phyloP scores from a whole-genome alignment of 352 stramenopile species.

The Phytophthora constricta region DNA sequence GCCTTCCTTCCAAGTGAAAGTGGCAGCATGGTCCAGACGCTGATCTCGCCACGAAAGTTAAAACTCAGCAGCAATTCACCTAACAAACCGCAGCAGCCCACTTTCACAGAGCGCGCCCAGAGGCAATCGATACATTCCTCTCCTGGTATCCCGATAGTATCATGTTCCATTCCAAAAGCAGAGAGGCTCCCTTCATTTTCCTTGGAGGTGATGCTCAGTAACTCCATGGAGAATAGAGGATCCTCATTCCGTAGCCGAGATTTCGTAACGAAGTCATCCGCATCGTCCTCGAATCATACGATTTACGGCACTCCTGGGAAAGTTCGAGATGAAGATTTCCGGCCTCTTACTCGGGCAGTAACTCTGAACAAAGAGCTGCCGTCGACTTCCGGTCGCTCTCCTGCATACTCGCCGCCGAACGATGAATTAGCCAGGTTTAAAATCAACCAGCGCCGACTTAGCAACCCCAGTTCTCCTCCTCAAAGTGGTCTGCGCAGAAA shows the following conservation, averaged over 20 bases:
- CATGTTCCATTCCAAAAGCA: constrained; percentile 18
- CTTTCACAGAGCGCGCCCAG: constrained; percentile 9
- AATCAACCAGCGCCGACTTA: constrained; percentile 28
- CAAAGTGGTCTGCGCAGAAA: constrained; percentile 34
- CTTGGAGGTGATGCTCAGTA: constrained; percentile 29
- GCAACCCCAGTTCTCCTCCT: constrained; percentile 33
- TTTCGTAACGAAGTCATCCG: constrained; percentile 5
- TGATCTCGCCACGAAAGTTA: constrained; percentile 46
- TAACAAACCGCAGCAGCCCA: constrained; percentile 7
- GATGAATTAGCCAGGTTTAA: constrained; percentile 15
- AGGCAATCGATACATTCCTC: background rate
- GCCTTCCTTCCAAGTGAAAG: constrained; percentile 32
- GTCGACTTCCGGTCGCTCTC: constrained; percentile 15
- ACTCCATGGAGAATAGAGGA: constrained; percentile 23
- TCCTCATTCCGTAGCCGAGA: constrained; percentile 19
- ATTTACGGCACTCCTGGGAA: constrained; percentile 31
- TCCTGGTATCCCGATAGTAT: constrained; percentile 20
- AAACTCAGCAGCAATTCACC: constrained; percentile 20
- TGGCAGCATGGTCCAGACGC: constrained; percentile 42
- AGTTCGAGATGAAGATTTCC: constrained; percentile 33
- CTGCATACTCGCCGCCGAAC: constrained; percentile 22
- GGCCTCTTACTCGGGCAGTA: constrained; percentile 32
- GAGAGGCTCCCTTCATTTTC: constrained; percentile 24
- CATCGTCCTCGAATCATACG: constrained; percentile 7
- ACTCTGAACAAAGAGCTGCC: constrained; percentile 40